Percentiles rank a stretch among this genome's conserved stretches.
phyloP scores from a whole-genome alignment of 345 rosid genomes.

The Combretum micranthum region DNA sequence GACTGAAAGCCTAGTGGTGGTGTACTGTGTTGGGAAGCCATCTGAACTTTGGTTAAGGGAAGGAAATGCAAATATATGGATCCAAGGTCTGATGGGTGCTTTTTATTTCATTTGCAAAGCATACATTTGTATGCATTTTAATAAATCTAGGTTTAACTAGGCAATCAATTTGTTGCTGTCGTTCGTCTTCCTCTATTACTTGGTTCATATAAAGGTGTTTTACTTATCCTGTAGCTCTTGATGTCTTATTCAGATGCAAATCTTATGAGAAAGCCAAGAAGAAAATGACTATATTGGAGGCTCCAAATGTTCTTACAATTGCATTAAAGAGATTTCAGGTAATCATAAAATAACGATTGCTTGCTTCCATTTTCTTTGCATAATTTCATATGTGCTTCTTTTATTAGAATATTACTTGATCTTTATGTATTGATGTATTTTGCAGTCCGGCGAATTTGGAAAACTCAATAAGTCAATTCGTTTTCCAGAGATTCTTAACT shows the following conservation, averaged over 20 bases:
- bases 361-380: neutral
- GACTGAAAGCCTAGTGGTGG: no score
- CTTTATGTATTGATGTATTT: conserved; percentile 3
- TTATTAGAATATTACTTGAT: neutral
- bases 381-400: neutral
- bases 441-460: conserved; percentile 76
- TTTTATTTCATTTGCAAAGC: no score
- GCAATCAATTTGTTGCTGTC: no score
- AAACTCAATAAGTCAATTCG: conserved; percentile 69
- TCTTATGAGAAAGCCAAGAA: conserved; percentile 86
- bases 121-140: no score
- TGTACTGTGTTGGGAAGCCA: no score
- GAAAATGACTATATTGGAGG: conserved; percentile 70
- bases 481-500: conserved; percentile 66
- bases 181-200: no score
- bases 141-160: no score
- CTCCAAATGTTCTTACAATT: conserved; percentile 79
- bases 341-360: conserved; percentile 4
- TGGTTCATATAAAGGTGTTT: neutral
- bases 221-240: neutral
- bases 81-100: no score
- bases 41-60: no score
- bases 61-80: no score
- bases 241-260: conserved; percentile 47
- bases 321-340: conserved; percentile 92